Conservation (phyloP, 2,329 filamentous ascomycete species). For the Xylariales sp. region DNA sequence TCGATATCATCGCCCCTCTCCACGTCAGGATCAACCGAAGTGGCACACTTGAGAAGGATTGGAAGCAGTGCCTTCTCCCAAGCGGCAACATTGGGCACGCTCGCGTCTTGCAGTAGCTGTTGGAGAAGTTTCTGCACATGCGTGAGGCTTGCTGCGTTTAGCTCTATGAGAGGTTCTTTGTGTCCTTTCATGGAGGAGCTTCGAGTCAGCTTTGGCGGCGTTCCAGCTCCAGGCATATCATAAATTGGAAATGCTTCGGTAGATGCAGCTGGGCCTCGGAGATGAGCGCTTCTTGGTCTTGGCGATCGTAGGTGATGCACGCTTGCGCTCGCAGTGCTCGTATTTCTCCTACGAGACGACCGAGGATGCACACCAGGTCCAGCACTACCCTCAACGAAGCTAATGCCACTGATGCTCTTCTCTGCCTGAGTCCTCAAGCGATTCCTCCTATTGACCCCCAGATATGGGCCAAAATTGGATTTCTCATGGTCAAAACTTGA, state of each 20-base stretch:
- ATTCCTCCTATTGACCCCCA: conserved; percentile 71
- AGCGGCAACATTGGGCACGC: conserved; percentile 65
- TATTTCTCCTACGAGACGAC: conserved; percentile 68
- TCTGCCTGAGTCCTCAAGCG: conserved; percentile 65
- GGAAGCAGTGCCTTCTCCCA: conserved; percentile 92
- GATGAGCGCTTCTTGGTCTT: conserved; percentile 50
- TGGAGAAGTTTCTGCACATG: conserved; percentile 83
- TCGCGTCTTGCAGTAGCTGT: conserved; percentile 75
- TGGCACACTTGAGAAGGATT: conserved; percentile 83
- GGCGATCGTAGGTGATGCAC: conserved; percentile 71
- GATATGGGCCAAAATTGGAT: conserved; percentile 65
- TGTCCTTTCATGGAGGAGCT: conserved; percentile 79
- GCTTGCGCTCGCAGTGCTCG: conserved; percentile 81
- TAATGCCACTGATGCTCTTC: conserved; percentile 68
- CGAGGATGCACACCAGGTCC: conserved; percentile 51
- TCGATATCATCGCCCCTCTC: conserved; percentile 92
- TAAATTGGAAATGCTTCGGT: conserved; percentile 46
- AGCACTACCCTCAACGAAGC: conserved; percentile 66
- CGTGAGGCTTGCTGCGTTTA: conserved; percentile 81
- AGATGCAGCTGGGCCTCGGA: conserved; percentile 48
- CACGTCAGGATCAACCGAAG: conserved; percentile 92
- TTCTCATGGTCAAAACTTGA: conserved; percentile 72
- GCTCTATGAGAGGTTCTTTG: conserved; percentile 70
- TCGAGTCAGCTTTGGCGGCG: conserved; percentile 54
- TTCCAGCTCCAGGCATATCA: conserved; percentile 37